Evolutionary conservation across 2,329 filamentous ascomycete genomes (phyloP).

Genomic region (Lecanicillium sp.): DNA sequence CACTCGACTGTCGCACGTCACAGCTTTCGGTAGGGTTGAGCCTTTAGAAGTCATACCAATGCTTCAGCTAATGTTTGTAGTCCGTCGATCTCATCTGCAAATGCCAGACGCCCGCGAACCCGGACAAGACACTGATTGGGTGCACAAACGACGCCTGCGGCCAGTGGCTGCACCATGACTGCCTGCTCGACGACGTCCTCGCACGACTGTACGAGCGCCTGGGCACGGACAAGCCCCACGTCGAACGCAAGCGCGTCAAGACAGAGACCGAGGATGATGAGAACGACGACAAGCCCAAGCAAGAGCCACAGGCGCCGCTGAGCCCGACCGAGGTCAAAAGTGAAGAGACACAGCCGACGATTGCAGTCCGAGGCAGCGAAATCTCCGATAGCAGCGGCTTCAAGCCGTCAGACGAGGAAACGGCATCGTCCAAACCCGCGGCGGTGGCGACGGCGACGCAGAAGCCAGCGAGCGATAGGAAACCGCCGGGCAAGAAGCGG

Average conservation of each 20-base stretch:
- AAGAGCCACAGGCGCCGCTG: slow-evolving; percentile 26
- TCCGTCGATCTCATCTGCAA: slow-evolving; percentile 49
- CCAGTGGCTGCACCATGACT: slow-evolving; percentile 57
- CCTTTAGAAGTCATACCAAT: neutral
- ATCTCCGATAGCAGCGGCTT: slow-evolving; percentile 30
- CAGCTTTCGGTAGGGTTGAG: slow-evolving; percentile 50
- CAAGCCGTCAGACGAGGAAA: slow-evolving; percentile 24
- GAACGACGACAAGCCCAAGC: slow-evolving; percentile 1
- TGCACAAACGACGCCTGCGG: slow-evolving; percentile 48
- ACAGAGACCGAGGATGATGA: slow-evolving; percentile 19
- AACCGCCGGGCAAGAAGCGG: slow-evolving; percentile 29
- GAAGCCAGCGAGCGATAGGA: slow-evolving; percentile 22
- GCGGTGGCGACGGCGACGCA: slow-evolving; percentile 21
- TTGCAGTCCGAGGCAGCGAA: slow-evolving; percentile 42
- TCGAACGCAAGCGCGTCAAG: slow-evolving; percentile 26
- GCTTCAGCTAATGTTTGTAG: slow-evolving; percentile 20
- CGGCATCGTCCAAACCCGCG: slow-evolving; percentile 20
- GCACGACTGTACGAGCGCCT: slow-evolving; percentile 41
- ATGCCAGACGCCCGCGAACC: slow-evolving; percentile 54
- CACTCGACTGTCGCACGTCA: slow-evolving; percentile 47
- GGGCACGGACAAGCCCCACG: slow-evolving; percentile 43
- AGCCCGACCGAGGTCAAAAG: slow-evolving; percentile 44
- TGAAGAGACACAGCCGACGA: slow-evolving; percentile 43
- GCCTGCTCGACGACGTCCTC: slow-evolving; percentile 49
- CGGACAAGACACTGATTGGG: slow-evolving; percentile 51